Percentiles rank a stretch among this genome's conserved stretches.
These are phyloP conservation scores for Podaxis sp. DNA, from an alignment of 768 basidiomycete genomes.

Conservation along the genomic window DNA sequence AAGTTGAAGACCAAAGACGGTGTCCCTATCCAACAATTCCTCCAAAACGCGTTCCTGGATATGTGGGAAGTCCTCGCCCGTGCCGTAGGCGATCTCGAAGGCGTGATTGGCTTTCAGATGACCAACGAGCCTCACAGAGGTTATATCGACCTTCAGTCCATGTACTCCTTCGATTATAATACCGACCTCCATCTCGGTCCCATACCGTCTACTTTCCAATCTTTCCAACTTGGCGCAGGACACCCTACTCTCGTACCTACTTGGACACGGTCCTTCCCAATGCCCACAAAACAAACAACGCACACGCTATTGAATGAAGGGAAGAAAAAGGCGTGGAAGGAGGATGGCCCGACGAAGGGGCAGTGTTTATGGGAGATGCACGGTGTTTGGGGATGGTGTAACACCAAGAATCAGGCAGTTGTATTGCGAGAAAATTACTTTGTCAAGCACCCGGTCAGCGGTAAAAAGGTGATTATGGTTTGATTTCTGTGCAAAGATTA, in stretches of 20 bases:
- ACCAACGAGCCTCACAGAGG: conserved; percentile 96
- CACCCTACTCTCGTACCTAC: conserved; percentile 75
- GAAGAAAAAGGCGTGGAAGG: conserved; percentile 65
- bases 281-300: conserved; percentile 73
- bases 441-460: conserved; percentile 60
- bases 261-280: conserved; percentile 86
- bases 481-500: background rate
- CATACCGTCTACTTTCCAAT: conserved; percentile 81
- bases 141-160: conserved; percentile 78
- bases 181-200: conserved; percentile 87
- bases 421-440: conserved; percentile 88
- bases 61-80: conserved; percentile 71
- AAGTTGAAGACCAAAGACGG: conserved; percentile 56
- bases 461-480: conserved; percentile 50
- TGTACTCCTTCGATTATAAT: conserved; percentile 90
- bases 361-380: conserved; percentile 89
- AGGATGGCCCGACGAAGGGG: conserved; percentile 70
- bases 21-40: conserved; percentile 73
- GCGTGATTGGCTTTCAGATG: conserved; percentile 90
- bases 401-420: conserved; percentile 60
- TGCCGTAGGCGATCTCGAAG: conserved; percentile 70
- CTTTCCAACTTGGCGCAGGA: conserved; percentile 91
- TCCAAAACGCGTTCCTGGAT: conserved; percentile 79
- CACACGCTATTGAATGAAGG: conserved; percentile 58
- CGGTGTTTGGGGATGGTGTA: conserved; percentile 91